These are phyloP conservation scores for Helianthus annuus DNA, from an alignment of 129 eudicot genomes.

Conservation along the genomic window DNA sequence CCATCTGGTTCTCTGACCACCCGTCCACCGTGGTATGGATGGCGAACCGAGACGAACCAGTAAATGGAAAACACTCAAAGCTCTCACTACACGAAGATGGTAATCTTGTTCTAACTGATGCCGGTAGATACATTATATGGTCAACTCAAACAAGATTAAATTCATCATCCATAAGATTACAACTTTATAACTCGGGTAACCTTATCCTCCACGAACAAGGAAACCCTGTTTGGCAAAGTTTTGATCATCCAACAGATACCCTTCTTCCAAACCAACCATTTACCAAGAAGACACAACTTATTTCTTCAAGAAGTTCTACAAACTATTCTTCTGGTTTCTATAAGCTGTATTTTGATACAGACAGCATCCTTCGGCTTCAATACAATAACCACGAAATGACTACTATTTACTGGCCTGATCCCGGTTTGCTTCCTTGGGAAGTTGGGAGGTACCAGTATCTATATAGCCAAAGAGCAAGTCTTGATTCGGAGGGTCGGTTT, in stretches of 20 bases:
- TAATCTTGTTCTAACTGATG: conserved; percentile 45
- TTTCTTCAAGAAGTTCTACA: conserved; percentile 18
- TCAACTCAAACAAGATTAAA: conserved; percentile 30
- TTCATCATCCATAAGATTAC: conserved; percentile 25
- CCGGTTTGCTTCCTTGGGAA: conserved; percentile 17
- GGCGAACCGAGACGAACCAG: conserved; percentile 39
- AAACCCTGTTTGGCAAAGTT: conserved; percentile 56
- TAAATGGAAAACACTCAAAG: too few relatives aligned
- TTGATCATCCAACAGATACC: conserved; percentile 17
- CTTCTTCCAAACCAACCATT: too few relatives aligned
- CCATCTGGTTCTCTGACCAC: conserved; percentile 47
- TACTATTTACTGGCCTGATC: conserved; percentile 22
- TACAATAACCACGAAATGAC: conserved; percentile 30
- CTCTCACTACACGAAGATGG: conserved; percentile 34
- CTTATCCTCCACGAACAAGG: conserved; percentile 38
- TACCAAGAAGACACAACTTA: too few relatives aligned
- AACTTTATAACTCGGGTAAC: conserved; percentile 49
- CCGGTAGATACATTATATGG: conserved; percentile 38
- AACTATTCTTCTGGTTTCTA: conserved; percentile 49
- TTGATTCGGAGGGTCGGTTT: too few relatives aligned
- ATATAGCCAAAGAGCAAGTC: too few relatives aligned
- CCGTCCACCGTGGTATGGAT: conserved; percentile 48
- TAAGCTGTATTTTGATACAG: conserved; percentile 39
- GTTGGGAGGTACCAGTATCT: not conserved
- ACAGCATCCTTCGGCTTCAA: conserved; percentile 46